These are phyloP conservation scores for Pecoramyces ruminantium DNA, from an alignment of 192 early-diverging fungal genomes.

Conservation along the genomic window DNA sequence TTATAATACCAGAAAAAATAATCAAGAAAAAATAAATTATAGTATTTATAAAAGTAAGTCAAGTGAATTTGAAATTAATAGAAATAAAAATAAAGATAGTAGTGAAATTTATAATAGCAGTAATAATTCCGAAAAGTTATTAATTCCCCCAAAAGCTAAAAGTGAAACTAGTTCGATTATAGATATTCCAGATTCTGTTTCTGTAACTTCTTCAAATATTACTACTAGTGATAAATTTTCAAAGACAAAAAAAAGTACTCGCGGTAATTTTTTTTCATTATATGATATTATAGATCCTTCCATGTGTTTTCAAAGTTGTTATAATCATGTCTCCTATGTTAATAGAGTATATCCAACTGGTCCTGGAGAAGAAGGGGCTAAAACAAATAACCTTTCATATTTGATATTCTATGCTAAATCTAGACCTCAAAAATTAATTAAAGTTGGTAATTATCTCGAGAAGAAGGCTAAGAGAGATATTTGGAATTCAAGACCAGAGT, in stretches of 20 bases:
- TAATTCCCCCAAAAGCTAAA: background rate
- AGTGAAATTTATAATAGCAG: background rate
- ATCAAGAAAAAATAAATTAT: background rate
- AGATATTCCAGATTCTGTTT: background rate
- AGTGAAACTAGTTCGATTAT: background rate
- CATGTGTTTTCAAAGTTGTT: slow-evolving; percentile 7
- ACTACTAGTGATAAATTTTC: background rate
- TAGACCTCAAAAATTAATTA: slow-evolving; percentile 75
- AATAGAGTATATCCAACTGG: slow-evolving; percentile 26
- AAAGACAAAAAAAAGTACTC: background rate
- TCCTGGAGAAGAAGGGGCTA: slow-evolving; percentile 51
- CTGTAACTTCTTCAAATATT: background rate
- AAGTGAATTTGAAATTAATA: background rate
- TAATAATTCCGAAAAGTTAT: background rate
- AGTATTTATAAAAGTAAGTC: background rate
- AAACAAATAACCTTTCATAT: slow-evolving; percentile 64
- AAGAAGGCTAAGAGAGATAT: slow-evolving; percentile 49
- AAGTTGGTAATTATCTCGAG: slow-evolving; percentile 71
- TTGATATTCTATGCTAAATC: slow-evolving; percentile 75
- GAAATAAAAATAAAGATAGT: background rate
- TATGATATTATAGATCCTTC: background rate
- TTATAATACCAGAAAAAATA: background rate
- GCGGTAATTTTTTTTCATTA: background rate
- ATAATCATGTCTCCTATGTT: slow-evolving; percentile 21
- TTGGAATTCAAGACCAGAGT: slow-evolving; percentile 35